These are phyloP conservation scores for Alternaria sp. DNA, from an alignment of 2,329 filamentous ascomycete genomes.

Conservation along the genomic window DNA sequence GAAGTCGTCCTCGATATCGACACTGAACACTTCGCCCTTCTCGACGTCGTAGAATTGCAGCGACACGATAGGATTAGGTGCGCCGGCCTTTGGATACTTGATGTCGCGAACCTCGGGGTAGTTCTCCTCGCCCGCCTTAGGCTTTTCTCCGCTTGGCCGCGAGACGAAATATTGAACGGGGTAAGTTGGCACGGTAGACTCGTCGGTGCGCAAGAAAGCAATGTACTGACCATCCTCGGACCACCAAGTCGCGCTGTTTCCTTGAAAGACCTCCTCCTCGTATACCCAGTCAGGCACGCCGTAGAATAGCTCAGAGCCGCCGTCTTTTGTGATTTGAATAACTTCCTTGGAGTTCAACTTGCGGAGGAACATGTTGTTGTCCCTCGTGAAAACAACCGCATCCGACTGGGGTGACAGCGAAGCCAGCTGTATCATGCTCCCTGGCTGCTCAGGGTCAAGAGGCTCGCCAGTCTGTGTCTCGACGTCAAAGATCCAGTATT, in stretches of 20 bases:
- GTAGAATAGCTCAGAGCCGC: conserved; percentile 89
- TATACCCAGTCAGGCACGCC: conserved; percentile 98
- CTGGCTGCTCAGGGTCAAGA: conserved; percentile 73
- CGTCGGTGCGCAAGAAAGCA: conserved; percentile 92
- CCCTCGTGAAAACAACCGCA: conserved; percentile 84
- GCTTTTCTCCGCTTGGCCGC: conserved; percentile 77
- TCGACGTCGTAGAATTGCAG: conserved; percentile 87
- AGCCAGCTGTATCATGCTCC: conserved; percentile 80
- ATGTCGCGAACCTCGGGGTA: conserved; percentile 92
- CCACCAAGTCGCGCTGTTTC: conserved; percentile 93
- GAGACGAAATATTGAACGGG: conserved; percentile 94
- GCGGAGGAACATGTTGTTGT: conserved; percentile 90
- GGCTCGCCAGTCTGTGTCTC: conserved; percentile 79
- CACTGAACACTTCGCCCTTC: conserved; percentile 79
- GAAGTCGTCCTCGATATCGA: conserved; percentile 81
- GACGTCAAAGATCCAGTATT: conserved; percentile 94
- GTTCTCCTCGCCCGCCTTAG: conserved; percentile 76
- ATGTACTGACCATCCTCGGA: conserved; percentile 87
- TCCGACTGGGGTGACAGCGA: conserved; percentile 90
- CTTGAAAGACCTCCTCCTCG: conserved; percentile 83
- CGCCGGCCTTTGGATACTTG: conserved; percentile 97
- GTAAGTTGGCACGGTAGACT: conserved; percentile 89
- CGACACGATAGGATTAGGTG: conserved; percentile 90
- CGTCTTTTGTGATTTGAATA: conserved; percentile 82
- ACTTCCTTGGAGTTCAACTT: conserved; percentile 68